Evolutionary conservation across 1,284 basidiomycete species (phyloP), one percentile per base, ranked within the genome.

Genomic region (Sanghuangporus weigelae): DNA sequence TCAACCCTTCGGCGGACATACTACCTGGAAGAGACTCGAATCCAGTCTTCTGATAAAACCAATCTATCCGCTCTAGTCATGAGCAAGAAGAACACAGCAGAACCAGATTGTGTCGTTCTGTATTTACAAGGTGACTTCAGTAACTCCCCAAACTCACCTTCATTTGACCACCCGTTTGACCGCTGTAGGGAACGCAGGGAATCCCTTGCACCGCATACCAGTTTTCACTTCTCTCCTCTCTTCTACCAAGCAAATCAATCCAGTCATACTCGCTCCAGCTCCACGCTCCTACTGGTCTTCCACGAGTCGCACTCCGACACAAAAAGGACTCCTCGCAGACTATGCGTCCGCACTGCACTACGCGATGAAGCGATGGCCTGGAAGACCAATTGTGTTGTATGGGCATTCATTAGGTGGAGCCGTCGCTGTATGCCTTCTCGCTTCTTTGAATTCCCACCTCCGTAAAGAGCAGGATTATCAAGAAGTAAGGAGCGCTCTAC

Each of bases 381-480:
- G 58, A 0, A 68, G 74, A 1, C 66, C 62, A 1, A 70, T 82
- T 60, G 68, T 81, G 5, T 65, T 82, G 1, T 82, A 82, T 65
- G 81, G 82, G 0, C 82, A 83, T 69, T 82, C 81, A 0, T 74
- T 84, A 2, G 82, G 82, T 5, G 82, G 77, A 0, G 74, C 81
- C 1, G 73, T 77, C 16, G 76, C 80, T 0, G 68, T 79, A 0
- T 79, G 80, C 42, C 72, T 82, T 8, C 73, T 72, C 21, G 67
- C 68, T 4, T 58, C 53, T 12, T 57, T 71, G 1, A 51, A 67
- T 26, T 53, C 40, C 7, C 26, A 26, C 10, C 53, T 42, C 49
- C 40, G 40, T 35, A 39, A 48, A 31, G 31, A 39, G 38, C 19
- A 44, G 39, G 14, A 16, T 57, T 2, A 65, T 67, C 4, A 53